Evolutionary conservation across 805 yeast species (phyloP), one percentile per base, ranked within the genome.

Genomic region (Torulaspora maleeae): DNA sequence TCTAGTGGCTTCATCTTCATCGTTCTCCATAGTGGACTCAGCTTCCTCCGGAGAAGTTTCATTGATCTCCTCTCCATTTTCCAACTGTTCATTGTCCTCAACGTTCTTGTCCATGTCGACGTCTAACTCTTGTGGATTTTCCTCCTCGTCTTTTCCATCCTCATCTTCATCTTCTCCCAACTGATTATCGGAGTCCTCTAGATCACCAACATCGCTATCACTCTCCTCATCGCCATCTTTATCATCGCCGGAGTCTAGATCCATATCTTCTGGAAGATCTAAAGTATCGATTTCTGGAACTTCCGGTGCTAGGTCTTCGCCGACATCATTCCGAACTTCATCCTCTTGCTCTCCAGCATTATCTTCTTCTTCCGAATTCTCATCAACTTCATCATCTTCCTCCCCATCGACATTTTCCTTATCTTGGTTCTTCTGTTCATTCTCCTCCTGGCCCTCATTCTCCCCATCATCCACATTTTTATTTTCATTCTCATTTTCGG

Each of bases 251-350:
- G 82, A 81, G 59, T 91, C 98, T 25, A 91, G 70, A 54, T 91
- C 81, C 74, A 91, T 78, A 56, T 90, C 96, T 12, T 93, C 98
- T 0, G 98, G 97, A 24, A 91, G 71, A 17, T 93, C 96, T 52
- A 91, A 70, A 3, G 90, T 81, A 48, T 93, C 98, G 5, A 80
- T 72, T 61, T 93, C 95, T 15, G 90, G 91, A 37, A 83, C 87
- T 47, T 80, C 70, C 13, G 78, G 78, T 36, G 87, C 95, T 41
- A 86, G 63, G 47, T 83, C 80, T 41, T 85, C 85, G 27, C 72
- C 74, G 33, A 82, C 86, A 29, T 83, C 83, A 53, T 85, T 77
- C 50, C 71, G 78, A 15, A 83, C 86, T 48, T 79, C 85, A 59
- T 84, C 90, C 36, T 86, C 91, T 58, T 86, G 90, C 59, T 86